phyloP scores from a whole-genome alignment of 108 stramenopile genomes.

The Cyclotella atomus region DNA sequence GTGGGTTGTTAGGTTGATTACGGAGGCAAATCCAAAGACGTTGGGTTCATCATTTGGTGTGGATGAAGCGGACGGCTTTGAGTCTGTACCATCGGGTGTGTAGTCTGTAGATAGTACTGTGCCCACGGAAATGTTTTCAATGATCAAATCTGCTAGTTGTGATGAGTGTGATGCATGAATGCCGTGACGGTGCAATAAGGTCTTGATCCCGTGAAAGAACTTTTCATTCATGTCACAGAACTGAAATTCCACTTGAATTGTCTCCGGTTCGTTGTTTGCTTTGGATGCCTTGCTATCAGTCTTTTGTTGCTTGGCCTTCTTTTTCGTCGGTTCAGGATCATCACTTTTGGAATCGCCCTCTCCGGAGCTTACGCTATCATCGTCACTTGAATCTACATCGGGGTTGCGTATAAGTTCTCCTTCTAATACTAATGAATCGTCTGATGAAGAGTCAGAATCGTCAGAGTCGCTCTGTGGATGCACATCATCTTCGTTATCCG shows the following conservation, averaged over 20 bases:
- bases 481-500: conserved; percentile 49
- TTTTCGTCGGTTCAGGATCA: conserved; percentile 23
- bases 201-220: conserved; percentile 84
- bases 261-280: conserved; percentile 54
- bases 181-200: conserved; percentile 52
- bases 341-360: conserved; percentile 39
- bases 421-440: conserved; percentile 63
- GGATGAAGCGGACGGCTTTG: not conserved
- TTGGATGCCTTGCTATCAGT: conserved; percentile 45
- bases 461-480: conserved; percentile 31
- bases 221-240: conserved; percentile 86
- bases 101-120: conserved; percentile 79
- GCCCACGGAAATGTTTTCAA: conserved; percentile 75
- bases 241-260: conserved; percentile 76
- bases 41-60: conserved; percentile 55
- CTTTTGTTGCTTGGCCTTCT: conserved; percentile 42
- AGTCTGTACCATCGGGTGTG: not conserved
- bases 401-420: conserved; percentile 78
- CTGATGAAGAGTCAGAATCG: conserved; percentile 43
- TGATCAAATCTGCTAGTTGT: conserved; percentile 70
- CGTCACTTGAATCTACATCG: conserved; percentile 57
- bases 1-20: conserved; percentile 79
- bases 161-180: conserved; percentile 72
- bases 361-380: conserved; percentile 38
- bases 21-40: conserved; percentile 84